Evolutionary conservation across 2,329 filamentous ascomycete species (phyloP).

Genomic region (Cryphonectria parasitica): DNA sequence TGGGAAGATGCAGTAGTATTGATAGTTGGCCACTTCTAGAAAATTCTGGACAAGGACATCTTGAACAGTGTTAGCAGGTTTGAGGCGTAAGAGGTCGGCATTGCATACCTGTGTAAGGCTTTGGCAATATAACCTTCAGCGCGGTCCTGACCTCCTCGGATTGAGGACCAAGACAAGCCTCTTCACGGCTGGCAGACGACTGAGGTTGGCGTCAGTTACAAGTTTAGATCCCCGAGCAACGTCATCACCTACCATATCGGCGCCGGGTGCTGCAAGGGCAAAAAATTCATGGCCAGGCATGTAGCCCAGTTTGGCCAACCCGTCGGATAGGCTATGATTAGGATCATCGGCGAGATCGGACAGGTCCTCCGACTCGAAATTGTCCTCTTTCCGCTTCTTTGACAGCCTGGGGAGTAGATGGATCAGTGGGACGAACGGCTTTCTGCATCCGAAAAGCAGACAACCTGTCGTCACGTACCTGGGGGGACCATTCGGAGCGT

Average conservation of each 20-base stretch:
- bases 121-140: slow-evolving; percentile 40
- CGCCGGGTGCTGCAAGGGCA: slow-evolving; percentile 5
- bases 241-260: slow-evolving; percentile 24
- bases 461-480: slow-evolving; percentile 12
- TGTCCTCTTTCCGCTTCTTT: slow-evolving; percentile 33
- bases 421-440: background rate
- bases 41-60: slow-evolving; percentile 52
- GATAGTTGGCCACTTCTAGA: slow-evolving; percentile 48
- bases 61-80: slow-evolving; percentile 30
- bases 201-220: slow-evolving; percentile 19
- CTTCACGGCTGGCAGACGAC: slow-evolving; percentile 20
- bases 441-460: background rate
- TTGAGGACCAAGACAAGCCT: slow-evolving; percentile 26
- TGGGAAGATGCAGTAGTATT: slow-evolving; percentile 51
- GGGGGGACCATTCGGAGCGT: slow-evolving; percentile 15
- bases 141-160: slow-evolving; percentile 40
- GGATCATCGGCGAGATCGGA: slow-evolving; percentile 26
- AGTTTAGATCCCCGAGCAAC: slow-evolving; percentile 11
- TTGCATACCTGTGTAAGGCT: slow-evolving; percentile 42
- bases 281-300: slow-evolving; percentile 29
- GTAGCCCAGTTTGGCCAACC: slow-evolving; percentile 28
- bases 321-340: slow-evolving; percentile 25
- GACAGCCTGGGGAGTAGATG: slow-evolving; percentile 27
- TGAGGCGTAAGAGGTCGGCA: background rate
- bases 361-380: slow-evolving; percentile 27